Conservation (phyloP, 108 stramenopile species). For the Cyclotella choctawhatcheeana region DNA sequence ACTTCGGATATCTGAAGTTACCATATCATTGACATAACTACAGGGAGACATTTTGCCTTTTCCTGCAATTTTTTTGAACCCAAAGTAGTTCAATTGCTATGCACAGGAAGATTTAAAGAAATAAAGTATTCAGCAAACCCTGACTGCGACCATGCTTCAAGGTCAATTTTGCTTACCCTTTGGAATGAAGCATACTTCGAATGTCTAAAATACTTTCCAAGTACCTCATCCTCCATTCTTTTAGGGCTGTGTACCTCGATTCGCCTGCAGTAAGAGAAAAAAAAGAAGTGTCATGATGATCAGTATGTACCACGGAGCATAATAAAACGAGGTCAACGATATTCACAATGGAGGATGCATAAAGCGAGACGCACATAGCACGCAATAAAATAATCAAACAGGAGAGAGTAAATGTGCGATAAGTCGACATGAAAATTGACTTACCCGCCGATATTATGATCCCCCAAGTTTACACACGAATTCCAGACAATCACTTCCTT, state of each 20-base stretch:
- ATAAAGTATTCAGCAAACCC: too few species aligned
- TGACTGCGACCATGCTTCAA: too few species aligned
- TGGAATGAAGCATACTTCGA: slow-evolving; percentile 91
- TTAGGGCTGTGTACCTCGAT: slow-evolving; percentile 89
- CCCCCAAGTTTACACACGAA: slow-evolving; percentile 29
- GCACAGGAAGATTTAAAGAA: too few species aligned
- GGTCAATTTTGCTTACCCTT: slow-evolving; percentile 5
- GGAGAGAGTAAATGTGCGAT: too few species aligned
- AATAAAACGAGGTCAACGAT: background rate
- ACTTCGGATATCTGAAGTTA: slow-evolving; percentile 80
- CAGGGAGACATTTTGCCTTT: slow-evolving; percentile 95
- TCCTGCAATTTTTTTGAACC: slow-evolving; percentile 90
- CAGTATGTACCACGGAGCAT: background rate
- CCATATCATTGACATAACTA: slow-evolving; percentile 88
- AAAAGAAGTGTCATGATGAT: background rate
- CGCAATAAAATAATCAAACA: too few species aligned
- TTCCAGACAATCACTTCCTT: slow-evolving; percentile 88
- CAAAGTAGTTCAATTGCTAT: slow-evolving; percentile 91
- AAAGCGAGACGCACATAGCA: too few species aligned
- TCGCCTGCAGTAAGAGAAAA: slow-evolving; percentile 9
- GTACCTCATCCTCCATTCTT: slow-evolving; percentile 74
- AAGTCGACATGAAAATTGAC: too few species aligned
- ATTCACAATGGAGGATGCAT: too few species aligned
- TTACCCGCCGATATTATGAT: slow-evolving; percentile 7
- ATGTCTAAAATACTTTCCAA: slow-evolving; percentile 89